Percentiles rank a stretch among this genome's conserved stretches.
phyloP scores from a whole-genome alignment of 78 protist species.

The Dictyostelium discoideum region dicty_2.7 NC_007091.3:3445501-3446000 shows the following conservation, averaged over 20 bases:
- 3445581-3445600: background rate
- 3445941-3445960: background rate
- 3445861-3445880: background rate
- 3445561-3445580: background rate
- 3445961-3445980: background rate
- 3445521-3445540: conserved; percentile 15
- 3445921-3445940: conserved; percentile 18
- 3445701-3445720: conserved; percentile 67
- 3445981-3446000: background rate
- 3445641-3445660: background rate
- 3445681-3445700: conserved; percentile 58
- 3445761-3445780: conserved; percentile 23
- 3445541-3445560: conserved; percentile 17
- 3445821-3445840: background rate
- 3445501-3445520: background rate
- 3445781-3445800: conserved; percentile 22
- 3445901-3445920: conserved; percentile 52
- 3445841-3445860: background rate
- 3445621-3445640: too few relatives aligned
- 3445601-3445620: background rate
- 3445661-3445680: conserved; percentile 66
- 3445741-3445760: conserved; percentile 73
- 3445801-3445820: background rate
- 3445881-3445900: conserved; percentile 63
- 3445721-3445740: conserved; percentile 49